Percentiles rank a stretch among this genome's conserved stretches.
Evolutionary conservation across 2,329 filamentous ascomycete genomes (phyloP).

Genomic region (Clonostachys chloroleuca): DNA sequence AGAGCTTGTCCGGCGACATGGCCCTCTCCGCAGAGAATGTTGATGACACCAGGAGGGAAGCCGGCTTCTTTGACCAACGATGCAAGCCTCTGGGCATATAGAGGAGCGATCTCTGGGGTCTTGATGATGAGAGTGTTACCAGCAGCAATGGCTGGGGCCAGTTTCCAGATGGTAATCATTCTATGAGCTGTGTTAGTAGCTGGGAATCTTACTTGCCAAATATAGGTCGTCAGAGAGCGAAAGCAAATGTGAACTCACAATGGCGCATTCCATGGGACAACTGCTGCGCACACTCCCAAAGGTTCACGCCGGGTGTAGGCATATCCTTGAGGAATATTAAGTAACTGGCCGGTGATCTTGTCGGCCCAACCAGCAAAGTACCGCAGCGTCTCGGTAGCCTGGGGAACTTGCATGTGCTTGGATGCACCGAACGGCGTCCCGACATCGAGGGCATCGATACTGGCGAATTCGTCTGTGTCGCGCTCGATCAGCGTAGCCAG

Average conservation of each 20-base stretch:
- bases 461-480: conserved; percentile 70
- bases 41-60: conserved; percentile 69
- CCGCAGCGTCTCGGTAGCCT: conserved; percentile 67
- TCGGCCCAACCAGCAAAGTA: conserved; percentile 81
- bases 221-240: neutral
- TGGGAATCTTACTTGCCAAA: neutral
- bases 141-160: conserved; percentile 58
- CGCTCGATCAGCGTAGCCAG: conserved; percentile 78
- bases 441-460: conserved; percentile 84
- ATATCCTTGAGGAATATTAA: conserved; percentile 76
- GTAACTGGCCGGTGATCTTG: conserved; percentile 85
- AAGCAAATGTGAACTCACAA: neutral
- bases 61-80: conserved; percentile 63
- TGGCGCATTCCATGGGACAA: conserved; percentile 75
- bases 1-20: conserved; percentile 60
- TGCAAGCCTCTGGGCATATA: conserved; percentile 55
- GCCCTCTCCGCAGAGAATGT: conserved; percentile 65
- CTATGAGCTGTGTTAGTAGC: neutral
- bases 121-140: conserved; percentile 58
- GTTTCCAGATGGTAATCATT: conserved; percentile 33
- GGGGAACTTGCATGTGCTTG: conserved; percentile 73
- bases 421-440: conserved; percentile 31
- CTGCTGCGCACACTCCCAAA: conserved; percentile 58
- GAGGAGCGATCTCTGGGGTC: conserved; percentile 57
- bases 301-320: conserved; percentile 79